Evolutionary conservation across 208 protist species (phyloP).

Genomic region (Polymyxa betae): DNA sequence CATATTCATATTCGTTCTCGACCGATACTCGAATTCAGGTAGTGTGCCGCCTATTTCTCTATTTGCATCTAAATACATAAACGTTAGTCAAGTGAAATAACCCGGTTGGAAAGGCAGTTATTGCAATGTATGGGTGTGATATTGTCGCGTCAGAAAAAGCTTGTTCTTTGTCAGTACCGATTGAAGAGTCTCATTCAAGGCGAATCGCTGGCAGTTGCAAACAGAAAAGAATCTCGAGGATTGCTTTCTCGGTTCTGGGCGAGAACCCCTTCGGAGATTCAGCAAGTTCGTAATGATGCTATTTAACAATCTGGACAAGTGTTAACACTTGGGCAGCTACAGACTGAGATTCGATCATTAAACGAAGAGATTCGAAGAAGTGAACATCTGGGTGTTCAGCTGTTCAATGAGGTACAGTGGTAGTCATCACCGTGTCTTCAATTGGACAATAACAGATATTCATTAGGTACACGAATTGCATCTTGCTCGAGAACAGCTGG

Average conservation of each 20-base stretch:
- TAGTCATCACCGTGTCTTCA: too few species aligned
- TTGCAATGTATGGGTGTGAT: background rate
- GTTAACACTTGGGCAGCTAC: too few species aligned
- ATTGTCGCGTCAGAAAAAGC: background rate
- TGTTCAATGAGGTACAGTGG: constrained; percentile 14
- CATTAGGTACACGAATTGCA: background rate
- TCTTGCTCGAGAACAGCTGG: background rate
- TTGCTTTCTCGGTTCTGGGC: background rate
- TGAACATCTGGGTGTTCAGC: background rate
- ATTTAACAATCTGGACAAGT: too few species aligned
- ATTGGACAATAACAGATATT: too few species aligned
- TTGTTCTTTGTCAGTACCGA: background rate
- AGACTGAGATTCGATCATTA: background rate
- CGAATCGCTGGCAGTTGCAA: background rate
- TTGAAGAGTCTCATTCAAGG: too few species aligned
- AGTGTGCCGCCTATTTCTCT: background rate
- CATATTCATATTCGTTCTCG: constrained; percentile 4
- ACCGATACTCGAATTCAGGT: background rate
- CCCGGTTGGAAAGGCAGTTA: background rate
- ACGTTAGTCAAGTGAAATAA: background rate
- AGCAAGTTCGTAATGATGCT: too few species aligned
- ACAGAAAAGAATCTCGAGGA: background rate
- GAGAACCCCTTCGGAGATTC: background rate
- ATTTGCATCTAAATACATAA: background rate
- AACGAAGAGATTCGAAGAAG: background rate